Evolutionary conservation across 2,329 filamentous ascomycete species (phyloP).

Genomic region (Hyphodiscus sp.): DNA sequence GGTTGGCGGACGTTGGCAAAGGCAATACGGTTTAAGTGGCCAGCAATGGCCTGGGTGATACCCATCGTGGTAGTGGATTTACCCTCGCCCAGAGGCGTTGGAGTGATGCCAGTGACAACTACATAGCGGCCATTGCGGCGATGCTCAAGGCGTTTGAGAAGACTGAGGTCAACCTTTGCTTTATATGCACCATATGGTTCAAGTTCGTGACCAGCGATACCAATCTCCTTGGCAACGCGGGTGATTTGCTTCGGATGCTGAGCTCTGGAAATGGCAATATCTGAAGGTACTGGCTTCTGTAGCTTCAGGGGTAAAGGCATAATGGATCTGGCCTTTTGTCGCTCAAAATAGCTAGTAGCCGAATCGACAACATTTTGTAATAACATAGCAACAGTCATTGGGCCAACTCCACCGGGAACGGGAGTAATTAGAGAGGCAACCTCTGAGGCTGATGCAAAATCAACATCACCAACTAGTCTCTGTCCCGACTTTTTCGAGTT

Average conservation of each 20-base stretch:
- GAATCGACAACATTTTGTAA: constrained; percentile 91
- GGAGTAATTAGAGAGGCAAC: constrained; percentile 93
- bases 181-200: constrained; percentile 95
- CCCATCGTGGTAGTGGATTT: constrained; percentile 98
- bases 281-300: constrained; percentile 78
- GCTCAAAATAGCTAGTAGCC: constrained; percentile 73
- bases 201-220: constrained; percentile 80
- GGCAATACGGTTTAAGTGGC: constrained; percentile 76
- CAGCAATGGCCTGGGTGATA: constrained; percentile 85
- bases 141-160: constrained; percentile 80
- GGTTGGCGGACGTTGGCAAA: constrained; percentile 98
- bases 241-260: constrained; percentile 92
- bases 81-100: constrained; percentile 91
- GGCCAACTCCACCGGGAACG: constrained; percentile 91
- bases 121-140: constrained; percentile 86
- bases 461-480: constrained; percentile 89
- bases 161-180: constrained; percentile 81
- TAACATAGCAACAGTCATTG: constrained; percentile 99
- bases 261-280: constrained; percentile 84
- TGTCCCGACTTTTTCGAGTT: constrained; percentile 85
- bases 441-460: constrained; percentile 76
- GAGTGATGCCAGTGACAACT: constrained; percentile 91
- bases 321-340: constrained; percentile 73
- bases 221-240: constrained; percentile 75
- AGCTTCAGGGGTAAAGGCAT: constrained; percentile 79